Evolutionary conservation across 768 basidiomycete species (phyloP).

Genomic region (Leccinum fibrillosum): DNA sequence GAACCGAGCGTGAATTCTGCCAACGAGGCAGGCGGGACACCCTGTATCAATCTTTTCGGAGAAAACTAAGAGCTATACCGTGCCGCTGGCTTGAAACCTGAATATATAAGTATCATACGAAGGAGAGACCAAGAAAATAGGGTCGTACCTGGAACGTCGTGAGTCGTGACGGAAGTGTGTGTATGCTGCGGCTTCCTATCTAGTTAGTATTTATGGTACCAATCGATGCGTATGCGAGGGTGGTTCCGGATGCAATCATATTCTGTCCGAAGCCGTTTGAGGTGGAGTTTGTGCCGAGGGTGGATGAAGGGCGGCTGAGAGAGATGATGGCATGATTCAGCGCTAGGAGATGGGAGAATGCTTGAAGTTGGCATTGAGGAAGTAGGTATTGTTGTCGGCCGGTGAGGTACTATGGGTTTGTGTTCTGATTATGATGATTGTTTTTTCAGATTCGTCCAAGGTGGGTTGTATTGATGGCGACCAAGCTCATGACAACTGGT

Average conservation of each 20-base stretch:
- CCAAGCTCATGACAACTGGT: no score
- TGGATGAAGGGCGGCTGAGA: slow-evolving; percentile 14
- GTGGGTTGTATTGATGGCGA: not conserved
- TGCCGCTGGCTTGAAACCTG: slow-evolving; percentile 47
- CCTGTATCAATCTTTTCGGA: slow-evolving; percentile 30
- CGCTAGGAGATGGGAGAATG: not conserved
- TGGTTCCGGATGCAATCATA: slow-evolving; percentile 54
- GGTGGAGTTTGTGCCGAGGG: slow-evolving; percentile 49
- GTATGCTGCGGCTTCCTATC: slow-evolving; percentile 33
- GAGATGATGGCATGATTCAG: slow-evolving; percentile 9
- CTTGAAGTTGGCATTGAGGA: not conserved
- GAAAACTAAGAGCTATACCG: slow-evolving; percentile 27
- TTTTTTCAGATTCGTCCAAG: not conserved
- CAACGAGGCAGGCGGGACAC: slow-evolving; percentile 65
- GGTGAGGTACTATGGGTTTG: not conserved
- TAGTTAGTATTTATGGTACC: slow-evolving; percentile 11
- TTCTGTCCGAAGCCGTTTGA: slow-evolving; percentile 56
- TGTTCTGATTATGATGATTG: not conserved
- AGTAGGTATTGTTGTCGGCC: not conserved
- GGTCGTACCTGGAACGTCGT: slow-evolving; percentile 22
- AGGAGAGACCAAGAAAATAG: not conserved
- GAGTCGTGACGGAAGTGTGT: slow-evolving; percentile 20
- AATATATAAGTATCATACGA: not conserved
- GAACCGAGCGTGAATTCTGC: slow-evolving; percentile 64
- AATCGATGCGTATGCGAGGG: slow-evolving; percentile 48